phyloP scores from a whole-genome alignment of 1,284 basidiomycete species.

The Volvariella volvacea region DNA sequence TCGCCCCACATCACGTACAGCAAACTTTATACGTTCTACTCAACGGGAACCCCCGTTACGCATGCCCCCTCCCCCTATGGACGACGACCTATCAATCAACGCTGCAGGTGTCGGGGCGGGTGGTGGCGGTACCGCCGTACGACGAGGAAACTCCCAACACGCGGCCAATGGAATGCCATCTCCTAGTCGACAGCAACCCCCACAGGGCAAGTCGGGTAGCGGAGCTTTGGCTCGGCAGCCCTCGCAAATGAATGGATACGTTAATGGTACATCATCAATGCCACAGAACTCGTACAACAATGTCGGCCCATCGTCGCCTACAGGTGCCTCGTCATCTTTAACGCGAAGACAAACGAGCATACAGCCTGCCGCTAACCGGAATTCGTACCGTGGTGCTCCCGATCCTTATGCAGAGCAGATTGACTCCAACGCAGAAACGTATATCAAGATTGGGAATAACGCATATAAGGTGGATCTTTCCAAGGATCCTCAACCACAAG shows the following conservation, averaged over 20 bases:
- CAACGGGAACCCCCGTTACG: constrained; percentile 36
- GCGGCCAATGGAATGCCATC: not conserved
- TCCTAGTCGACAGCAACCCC: constrained; percentile 12
- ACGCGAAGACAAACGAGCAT: not conserved
- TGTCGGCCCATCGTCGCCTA: constrained; percentile 8
- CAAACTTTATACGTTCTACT: constrained; percentile 54
- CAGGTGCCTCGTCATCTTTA: not conserved
- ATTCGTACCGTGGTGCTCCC: constrained; percentile 15
- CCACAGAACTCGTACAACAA: constrained; percentile 10
- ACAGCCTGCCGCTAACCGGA: not conserved
- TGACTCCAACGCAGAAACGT: constrained; percentile 53
- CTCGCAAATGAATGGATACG: not conserved
- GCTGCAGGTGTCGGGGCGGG: constrained; percentile 63
- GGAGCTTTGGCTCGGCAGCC: not conserved
- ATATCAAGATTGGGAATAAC: constrained; percentile 60
- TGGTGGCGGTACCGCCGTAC: constrained; percentile 21
- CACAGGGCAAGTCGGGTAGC: constrained; percentile 15
- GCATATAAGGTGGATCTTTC: constrained; percentile 61
- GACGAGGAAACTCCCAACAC: not conserved
- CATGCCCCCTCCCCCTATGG: constrained; percentile 23
- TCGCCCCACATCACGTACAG: constrained; percentile 43
- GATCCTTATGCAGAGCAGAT: constrained; percentile 51
- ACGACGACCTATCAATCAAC: constrained; percentile 45
- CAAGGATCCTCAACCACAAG: constrained; percentile 47
- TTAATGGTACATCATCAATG: constrained; percentile 6